Base-by-base conservation (phyloP, 805 yeast species). In the Nakazawaea wyomingensis region DNA sequence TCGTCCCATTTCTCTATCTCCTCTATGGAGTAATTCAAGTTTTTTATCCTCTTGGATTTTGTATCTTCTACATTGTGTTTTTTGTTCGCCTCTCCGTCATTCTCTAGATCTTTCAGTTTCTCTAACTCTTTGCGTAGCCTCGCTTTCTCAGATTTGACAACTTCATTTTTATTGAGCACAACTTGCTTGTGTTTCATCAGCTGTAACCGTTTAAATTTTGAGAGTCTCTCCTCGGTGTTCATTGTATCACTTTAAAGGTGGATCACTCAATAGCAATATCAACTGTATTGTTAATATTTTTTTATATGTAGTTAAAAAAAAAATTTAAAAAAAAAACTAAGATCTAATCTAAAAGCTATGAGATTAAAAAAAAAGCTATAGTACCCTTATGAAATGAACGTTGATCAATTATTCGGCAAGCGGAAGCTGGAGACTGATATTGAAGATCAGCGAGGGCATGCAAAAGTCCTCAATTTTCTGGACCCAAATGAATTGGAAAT, bases 1-100 rank as follows among this genome's bases (percentile, higher is more conserved):
- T 53, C 61, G 19, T 78, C 74, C 89, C 89, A 83, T 42, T 65
- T 64, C 49, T 80, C 84, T 44, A 78, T 70, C 41, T 85, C 85
- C 41, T 78, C 84, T 4, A 82, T 71, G 0, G 85, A 72, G 61
- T 77, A 76, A 43, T 75, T 75, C 73, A 75, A 65, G 39, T 69
- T 74, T 41, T 69, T 64, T 43, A 61, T 54, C 20, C 77, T 60
- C 32, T 69, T 74, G 39, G 53, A 60, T 41, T 67, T 68, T 31
- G n/a, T n/a, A n/a, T 64, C 42, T 60, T 59, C 68, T 2, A 64
- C 52, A 44, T 69, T 72, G 9, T 60, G 57, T 34, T 64, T 60
- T 3, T 71, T 76, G 20, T 55, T 55, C 13, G 54, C 61, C 41
- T 62, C 59, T 30, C 60, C 60, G 18, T 60, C 56, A 5, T 58